A percentile compares a stretch with the other conserved stretches of the same genome.
Evolutionary conservation across 169 alveolate genomes (phyloP).

Genomic region (Plasmodium relictum): DNA sequence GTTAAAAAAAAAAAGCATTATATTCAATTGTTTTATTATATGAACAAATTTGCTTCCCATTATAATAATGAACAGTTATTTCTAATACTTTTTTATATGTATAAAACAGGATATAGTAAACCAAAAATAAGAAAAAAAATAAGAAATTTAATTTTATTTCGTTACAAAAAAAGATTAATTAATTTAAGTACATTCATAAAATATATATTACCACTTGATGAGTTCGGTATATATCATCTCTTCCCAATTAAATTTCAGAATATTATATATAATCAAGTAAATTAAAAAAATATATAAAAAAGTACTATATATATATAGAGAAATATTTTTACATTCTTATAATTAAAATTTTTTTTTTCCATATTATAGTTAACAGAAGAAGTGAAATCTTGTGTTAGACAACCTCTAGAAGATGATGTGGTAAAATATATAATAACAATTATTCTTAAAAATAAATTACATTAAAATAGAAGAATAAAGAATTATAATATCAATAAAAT

Average conservation of each 20-base stretch:
- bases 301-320: background rate
- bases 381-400: slow-evolving; percentile 30
- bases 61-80: slow-evolving; percentile 47
- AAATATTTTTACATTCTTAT: background rate
- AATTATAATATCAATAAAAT: too few species aligned
- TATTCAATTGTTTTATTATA: slow-evolving; percentile 59
- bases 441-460: background rate
- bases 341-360: background rate
- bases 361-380: slow-evolving; percentile 57
- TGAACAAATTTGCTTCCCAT: slow-evolving; percentile 38
- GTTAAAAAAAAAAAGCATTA: slow-evolving; percentile 31
- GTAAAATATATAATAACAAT: slow-evolving; percentile 24
- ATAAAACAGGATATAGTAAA: slow-evolving; percentile 76
- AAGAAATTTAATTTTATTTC: slow-evolving; percentile 58
- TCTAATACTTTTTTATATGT: slow-evolving; percentile 70
- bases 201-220: slow-evolving; percentile 68
- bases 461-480: too few species aligned
- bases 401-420: slow-evolving; percentile 30
- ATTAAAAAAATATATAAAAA: background rate
- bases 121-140: slow-evolving; percentile 74
- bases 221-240: slow-evolving; percentile 68
- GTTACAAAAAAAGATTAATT: slow-evolving; percentile 50
- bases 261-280: slow-evolving; percentile 45
- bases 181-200: slow-evolving; percentile 31
- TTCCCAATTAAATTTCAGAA: slow-evolving; percentile 63